These are phyloP conservation scores for Heteromeles arbutifolia DNA, from an alignment of 306 rosid genomes.

Conservation along the genomic window DNA sequence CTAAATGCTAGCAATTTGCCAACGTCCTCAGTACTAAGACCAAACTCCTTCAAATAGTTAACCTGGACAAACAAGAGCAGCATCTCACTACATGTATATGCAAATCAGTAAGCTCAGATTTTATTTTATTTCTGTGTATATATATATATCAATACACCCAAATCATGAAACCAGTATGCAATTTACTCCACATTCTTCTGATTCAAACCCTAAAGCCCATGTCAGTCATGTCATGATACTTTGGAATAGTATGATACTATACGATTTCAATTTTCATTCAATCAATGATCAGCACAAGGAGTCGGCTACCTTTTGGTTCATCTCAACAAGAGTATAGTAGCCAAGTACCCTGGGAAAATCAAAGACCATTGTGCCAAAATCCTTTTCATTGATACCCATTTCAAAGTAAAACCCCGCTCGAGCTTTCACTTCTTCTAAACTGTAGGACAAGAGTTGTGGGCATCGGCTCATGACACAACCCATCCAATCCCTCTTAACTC, in stretches of 20 bases:
- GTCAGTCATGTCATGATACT: background rate
- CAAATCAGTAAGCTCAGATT: background rate
- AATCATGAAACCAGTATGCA: background rate
- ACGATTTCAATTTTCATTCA: background rate
- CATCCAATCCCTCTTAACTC: conserved; percentile 84
- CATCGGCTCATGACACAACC: conserved; percentile 80
- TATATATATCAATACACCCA: background rate
- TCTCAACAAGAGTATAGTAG: conserved; percentile 52
- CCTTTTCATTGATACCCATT: conserved; percentile 70
- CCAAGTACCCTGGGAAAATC: conserved; percentile 80
- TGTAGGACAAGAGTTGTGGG: conserved; percentile 65
- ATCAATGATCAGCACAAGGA: background rate
- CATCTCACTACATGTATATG: conserved; percentile 12
- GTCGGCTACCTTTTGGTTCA: conserved; percentile 67
- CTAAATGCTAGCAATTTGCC: conserved; percentile 76
- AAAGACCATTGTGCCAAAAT: conserved; percentile 98
- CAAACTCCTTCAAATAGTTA: conserved; percentile 81
- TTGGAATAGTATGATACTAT: background rate
- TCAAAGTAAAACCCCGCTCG: conserved; percentile 60
- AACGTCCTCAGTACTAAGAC: conserved; percentile 59
- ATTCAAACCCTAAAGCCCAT: background rate
- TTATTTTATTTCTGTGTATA: too few relatives aligned
- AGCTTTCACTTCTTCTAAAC: conserved; percentile 57
- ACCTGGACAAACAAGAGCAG: conserved; percentile 46
- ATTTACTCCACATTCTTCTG: conserved; percentile 9